Percentiles rank a stretch among this genome's conserved stretches.
Evolutionary conservation across 768 basidiomycete genomes (phyloP).

Genomic region (Cantharellus anzutake): DNA sequence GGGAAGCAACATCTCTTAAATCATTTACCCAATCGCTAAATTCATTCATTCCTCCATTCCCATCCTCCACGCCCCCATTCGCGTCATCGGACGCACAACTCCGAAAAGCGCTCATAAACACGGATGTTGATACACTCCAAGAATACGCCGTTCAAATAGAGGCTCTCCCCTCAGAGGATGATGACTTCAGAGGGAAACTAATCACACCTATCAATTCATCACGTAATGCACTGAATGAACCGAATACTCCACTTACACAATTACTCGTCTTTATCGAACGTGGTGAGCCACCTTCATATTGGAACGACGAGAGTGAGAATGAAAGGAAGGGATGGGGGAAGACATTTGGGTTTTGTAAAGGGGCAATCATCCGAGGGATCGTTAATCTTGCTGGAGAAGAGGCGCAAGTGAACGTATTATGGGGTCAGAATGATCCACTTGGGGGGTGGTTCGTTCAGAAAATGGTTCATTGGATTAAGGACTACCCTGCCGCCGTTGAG

Average conservation of each 20-base stretch:
- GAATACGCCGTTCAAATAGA: constrained; percentile 61
- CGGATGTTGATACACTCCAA: constrained; percentile 56
- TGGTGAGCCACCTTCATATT: constrained; percentile 46
- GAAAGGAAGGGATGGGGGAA: constrained; percentile 45
- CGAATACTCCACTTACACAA: constrained; percentile 24
- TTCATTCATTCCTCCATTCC: constrained; percentile 39
- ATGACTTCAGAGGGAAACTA: constrained; percentile 52
- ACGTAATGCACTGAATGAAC: background rate
- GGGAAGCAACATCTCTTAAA: constrained; percentile 44
- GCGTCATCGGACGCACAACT: constrained; percentile 9
- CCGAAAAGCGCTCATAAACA: constrained; percentile 6
- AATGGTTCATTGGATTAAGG: constrained; percentile 60
- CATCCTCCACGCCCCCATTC: constrained; percentile 23
- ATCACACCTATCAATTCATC: constrained; percentile 18
- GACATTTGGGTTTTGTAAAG: constrained; percentile 65
- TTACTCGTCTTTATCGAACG: constrained; percentile 60
- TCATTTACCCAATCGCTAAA: constrained; percentile 38
- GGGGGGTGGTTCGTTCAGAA: constrained; percentile 54
- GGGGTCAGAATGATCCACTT: constrained; percentile 43
- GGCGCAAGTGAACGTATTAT: constrained; percentile 56
- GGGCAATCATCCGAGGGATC: constrained; percentile 65
- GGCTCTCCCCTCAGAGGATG: constrained; percentile 57
- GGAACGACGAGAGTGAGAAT: constrained; percentile 27
- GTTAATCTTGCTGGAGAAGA: constrained; percentile 76
- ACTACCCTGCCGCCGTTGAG: constrained; percentile 1